Evolutionary conservation across 1,284 basidiomycete species (phyloP).

Genomic region (Moniliophthora roreri): DNA sequence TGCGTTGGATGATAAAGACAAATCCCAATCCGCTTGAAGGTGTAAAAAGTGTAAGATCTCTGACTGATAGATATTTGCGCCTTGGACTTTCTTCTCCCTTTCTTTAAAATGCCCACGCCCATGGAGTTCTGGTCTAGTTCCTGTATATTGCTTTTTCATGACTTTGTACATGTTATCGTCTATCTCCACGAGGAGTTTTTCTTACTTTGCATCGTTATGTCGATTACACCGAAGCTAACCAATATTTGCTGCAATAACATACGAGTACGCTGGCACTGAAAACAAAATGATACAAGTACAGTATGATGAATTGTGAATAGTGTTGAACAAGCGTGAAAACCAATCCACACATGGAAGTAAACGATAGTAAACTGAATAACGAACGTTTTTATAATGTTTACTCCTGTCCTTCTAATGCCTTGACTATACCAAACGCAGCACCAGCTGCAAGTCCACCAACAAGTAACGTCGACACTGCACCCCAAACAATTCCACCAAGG

Average conservation of each 20-base stretch:
- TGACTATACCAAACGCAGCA: conserved; percentile 86
- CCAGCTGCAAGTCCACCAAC: conserved; percentile 91
- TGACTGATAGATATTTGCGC: too few relatives aligned
- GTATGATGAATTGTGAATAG: too few relatives aligned
- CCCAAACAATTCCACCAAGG: conserved; percentile 52
- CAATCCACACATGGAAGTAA: neutral
- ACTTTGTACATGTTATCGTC: neutral
- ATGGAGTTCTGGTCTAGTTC: too few relatives aligned
- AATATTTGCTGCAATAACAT: too few relatives aligned
- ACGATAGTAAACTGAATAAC: neutral
- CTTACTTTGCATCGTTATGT: neutral
- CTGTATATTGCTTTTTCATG: too few relatives aligned
- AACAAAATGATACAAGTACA: too few relatives aligned
- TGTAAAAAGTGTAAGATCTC: neutral
- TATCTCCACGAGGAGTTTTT: neutral
- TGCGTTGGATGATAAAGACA: neutral
- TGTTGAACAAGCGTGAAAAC: too few relatives aligned
- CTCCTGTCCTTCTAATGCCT: conserved; percentile 54
- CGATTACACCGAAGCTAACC: neutral
- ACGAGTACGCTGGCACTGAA: too few relatives aligned
- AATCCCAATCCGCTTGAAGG: neutral
- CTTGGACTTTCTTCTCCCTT: too few relatives aligned
- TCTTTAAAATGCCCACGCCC: too few relatives aligned
- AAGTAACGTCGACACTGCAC: conserved; percentile 85
- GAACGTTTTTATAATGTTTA: neutral